Conservation (phyloP, 2,329 filamentous ascomycete genomes). For the Pyricularia grisea region DNA sequence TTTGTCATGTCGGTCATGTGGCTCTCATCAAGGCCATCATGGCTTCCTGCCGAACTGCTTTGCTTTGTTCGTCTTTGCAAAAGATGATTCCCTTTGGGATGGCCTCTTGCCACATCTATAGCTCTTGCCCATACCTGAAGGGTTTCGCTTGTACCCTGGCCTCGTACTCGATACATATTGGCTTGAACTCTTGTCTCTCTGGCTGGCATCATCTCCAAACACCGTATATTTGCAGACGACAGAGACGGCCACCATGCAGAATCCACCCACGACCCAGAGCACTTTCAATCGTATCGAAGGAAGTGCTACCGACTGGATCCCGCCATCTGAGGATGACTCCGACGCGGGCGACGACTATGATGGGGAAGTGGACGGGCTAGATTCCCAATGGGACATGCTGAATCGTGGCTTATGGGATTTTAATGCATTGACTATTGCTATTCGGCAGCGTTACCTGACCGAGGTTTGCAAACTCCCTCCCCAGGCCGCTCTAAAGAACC, state of each 20-base stretch:
- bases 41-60: background rate
- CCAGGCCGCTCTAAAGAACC: background rate
- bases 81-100: background rate
- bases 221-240: background rate
- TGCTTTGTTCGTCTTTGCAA: background rate
- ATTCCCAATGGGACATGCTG: background rate
- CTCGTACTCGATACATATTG: background rate
- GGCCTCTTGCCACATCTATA: background rate
- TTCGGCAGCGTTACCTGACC: background rate
- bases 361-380: background rate
- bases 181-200: background rate
- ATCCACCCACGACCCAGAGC: background rate
- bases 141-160: background rate
- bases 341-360: background rate
- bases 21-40: background rate
- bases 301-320: background rate
- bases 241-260: background rate
- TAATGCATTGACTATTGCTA: background rate
- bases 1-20: background rate
- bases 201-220: background rate
- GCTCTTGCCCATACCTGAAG: background rate
- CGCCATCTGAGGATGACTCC: background rate
- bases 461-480: background rate
- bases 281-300: background rate
- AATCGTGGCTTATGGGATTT: background rate